Base-by-base conservation (phyloP, 179 eudicot species). In the Carnegiea gigantea region DNA sequence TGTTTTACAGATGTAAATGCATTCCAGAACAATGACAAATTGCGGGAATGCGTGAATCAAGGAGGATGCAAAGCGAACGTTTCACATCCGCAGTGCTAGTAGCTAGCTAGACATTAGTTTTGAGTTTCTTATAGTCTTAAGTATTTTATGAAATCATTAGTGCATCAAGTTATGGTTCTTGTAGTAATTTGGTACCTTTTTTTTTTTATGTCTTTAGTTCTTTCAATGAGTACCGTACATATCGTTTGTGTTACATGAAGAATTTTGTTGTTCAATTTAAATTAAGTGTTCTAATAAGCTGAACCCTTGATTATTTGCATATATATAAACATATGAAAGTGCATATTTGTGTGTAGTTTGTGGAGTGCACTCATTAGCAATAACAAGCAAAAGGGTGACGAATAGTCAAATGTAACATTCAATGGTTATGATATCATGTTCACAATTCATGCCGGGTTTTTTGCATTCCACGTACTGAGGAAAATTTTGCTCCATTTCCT, bases 401-500 rank as follows among this genome's bases (percentile, higher is more conserved):
- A 81, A 77, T 73, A 75, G 53, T 81, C 54, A 74, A 65, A 67
- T 28, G 20, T 67, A 67, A 74, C 74, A 67, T 78, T 64, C 54
- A 81, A 78, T 17, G 30, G 74, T 49, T 53, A 43, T 81, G 84
- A 84, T 51, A 74, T 84, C 86, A 84, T 51, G 18, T 59, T 82
- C 57, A 3, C 20, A 46, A 38, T 40, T 82, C 76, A 72, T 60
- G 86, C 79, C 83, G 49, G 71, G n/a, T 77, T 80, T 77, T 77
- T 72, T 51, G 86, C 77, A 67, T 43, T 62, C 77, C 67, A 15
- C 51, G 77, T 70, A 82, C 81, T 70, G 36, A 12, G 23, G 73
- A 76, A 79, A 72, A 53, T 84, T 84, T 46, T 65, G 30, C 83
- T 70, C 77, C 70, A 62, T 76, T 76, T 60, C 9, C 3, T 28